Percentiles rank a stretch among this genome's conserved stretches.
Evolutionary conservation across 202 grass and related monocot species (phyloP).

Genomic region (Setaria italica): DNA sequence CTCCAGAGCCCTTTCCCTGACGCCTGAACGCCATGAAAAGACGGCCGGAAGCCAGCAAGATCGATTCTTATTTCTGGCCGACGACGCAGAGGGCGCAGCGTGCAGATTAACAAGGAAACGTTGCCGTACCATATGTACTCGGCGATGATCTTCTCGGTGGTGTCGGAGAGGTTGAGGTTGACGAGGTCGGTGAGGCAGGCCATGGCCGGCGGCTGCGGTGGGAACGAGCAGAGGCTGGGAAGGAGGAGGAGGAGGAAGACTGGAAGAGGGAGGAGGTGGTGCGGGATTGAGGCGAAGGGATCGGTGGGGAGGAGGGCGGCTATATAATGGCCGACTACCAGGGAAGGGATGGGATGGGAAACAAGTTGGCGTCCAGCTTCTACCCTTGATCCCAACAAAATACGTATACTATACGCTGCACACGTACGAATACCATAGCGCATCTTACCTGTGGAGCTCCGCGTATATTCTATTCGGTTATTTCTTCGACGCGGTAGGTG

Average conservation of each 20-base stretch:
- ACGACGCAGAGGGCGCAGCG: neutral
- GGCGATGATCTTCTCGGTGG: slow-evolving; percentile 93
- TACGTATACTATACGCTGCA: neutral
- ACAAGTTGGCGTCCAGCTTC: slow-evolving; percentile 26
- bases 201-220: slow-evolving; percentile 60
- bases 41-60: neutral
- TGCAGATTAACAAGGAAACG: neutral
- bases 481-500: slow-evolving; percentile 37
- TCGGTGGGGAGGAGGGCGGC: slow-evolving; percentile 35
- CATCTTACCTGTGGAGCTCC: slow-evolving; percentile 19
- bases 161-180: slow-evolving; percentile 78
- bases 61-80: neutral
- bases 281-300: slow-evolving; percentile 36
- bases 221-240: neutral
- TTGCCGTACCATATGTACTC: slow-evolving; percentile 94
- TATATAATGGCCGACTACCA: slow-evolving; percentile 50
- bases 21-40: neutral
- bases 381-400: neutral
- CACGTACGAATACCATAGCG: neutral
- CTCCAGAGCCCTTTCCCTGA: neutral
- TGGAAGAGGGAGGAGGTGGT: neutral
- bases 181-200: slow-evolving; percentile 88
- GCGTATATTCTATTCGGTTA: slow-evolving; percentile 27
- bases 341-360: neutral
- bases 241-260: neutral